Evolutionary conservation across 352 stramenopile genomes (phyloP).

Genomic region (Globisporangium cystogenes): DNA sequence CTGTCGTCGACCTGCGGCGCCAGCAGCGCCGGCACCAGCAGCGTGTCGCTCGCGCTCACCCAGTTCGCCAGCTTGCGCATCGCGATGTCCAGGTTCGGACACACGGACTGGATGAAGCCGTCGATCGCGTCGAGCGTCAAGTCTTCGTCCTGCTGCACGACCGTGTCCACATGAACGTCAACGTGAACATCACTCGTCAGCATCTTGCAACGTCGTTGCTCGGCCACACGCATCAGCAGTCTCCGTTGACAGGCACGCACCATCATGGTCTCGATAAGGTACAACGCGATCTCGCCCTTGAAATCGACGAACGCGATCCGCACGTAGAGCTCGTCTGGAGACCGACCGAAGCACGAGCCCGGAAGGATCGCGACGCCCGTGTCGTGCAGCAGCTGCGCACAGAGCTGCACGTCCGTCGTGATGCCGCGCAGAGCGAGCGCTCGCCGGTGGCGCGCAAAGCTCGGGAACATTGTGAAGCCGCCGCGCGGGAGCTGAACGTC

Average conservation of each 20-base stretch:
- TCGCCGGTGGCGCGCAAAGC: slow-evolving; percentile 69
- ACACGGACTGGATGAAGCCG: slow-evolving; percentile 86
- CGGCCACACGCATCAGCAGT: background rate
- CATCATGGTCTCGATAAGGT: slow-evolving; percentile 86
- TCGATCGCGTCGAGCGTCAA: slow-evolving; percentile 65
- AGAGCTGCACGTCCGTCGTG: slow-evolving; percentile 67
- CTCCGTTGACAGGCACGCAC: slow-evolving; percentile 6
- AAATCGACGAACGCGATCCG: slow-evolving; percentile 87
- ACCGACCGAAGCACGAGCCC: slow-evolving; percentile 78
- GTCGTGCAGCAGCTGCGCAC: slow-evolving; percentile 70
- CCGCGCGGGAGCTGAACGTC: slow-evolving; percentile 70
- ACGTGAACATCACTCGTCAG: too few species aligned
- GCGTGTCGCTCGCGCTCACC: slow-evolving; percentile 27
- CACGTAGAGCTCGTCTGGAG: slow-evolving; percentile 67
- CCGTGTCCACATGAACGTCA: too few species aligned
- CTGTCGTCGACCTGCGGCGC: slow-evolving; percentile 11
- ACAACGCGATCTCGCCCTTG: slow-evolving; percentile 83
- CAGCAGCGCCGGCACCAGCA: slow-evolving; percentile 13
- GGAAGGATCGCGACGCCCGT: slow-evolving; percentile 84
- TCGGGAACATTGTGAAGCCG: slow-evolving; percentile 84
- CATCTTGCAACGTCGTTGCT: background rate
- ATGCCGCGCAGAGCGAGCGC: slow-evolving; percentile 56
- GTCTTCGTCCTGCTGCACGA: slow-evolving; percentile 37
- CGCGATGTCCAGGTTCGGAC: slow-evolving; percentile 77
- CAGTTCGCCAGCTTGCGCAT: slow-evolving; percentile 76